Base-by-base conservation (phyloP, 805 yeast genomes). In the Scheffersomyces coipomensis region DNA sequence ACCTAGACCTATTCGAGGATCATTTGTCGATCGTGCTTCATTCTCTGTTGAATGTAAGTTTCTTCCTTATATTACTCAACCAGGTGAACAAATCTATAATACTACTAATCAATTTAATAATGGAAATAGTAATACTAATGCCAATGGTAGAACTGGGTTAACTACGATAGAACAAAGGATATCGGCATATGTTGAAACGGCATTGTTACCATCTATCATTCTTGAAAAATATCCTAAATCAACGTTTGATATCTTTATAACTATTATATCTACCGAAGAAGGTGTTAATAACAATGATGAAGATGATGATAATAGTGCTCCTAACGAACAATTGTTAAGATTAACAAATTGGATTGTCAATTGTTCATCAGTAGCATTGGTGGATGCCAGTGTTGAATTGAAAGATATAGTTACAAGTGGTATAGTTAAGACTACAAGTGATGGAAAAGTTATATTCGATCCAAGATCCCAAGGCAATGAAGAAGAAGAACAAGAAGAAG, bases 161-260 rank as follows among this genome's bases (percentile, higher is more conserved):
- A 58, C 69, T 9, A 56, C 50, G 23, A 49, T 64, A 44, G 77
- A 75, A 60, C 70, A 77, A 58, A 58, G 78, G 52, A 57, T 75
- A 51, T 61, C 77, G n/a, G 68, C 75, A 13, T 78, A 72, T 42
- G 59, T 82, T 7, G 74, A 75, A 38, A 68, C 81, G 3, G 61
- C 82, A 29, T 53, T 81, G 13, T 56, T 71, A 18, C 76, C 83
- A 7, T 61, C 81, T 1, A 68, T 85, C 2, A 49, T 83, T 15
- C 65, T 88, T 24, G 77, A 77, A 11, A 81, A 82, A 45, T 93
- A 93, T 58, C 97, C 98, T 4, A 91, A 91, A 60, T 86, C 96
- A 2, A 81, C 90, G 15, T 87, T 91, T 41, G 93, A 84, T 53
- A 75, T 91, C 12, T 83, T 82, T 45, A 68, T 93, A 5, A 78